phyloP scores from a whole-genome alignment of 257 asterid species.

The Linderniella brevidens region DNA sequence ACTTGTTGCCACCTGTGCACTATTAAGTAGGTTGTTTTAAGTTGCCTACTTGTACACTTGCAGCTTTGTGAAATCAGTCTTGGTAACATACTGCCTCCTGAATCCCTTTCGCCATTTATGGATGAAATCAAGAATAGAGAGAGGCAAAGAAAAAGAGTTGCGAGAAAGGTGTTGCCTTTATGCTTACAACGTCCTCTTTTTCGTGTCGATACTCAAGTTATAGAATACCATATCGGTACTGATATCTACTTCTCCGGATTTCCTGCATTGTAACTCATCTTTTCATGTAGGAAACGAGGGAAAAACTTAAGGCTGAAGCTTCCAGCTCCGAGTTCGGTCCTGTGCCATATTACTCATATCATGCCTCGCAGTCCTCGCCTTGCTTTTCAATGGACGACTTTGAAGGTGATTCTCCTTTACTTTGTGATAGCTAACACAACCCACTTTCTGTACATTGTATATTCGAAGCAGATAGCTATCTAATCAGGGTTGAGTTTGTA shows the following conservation, averaged over 20 bases:
- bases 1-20: too few relatives aligned
- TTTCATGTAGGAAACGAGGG: slow-evolving; percentile 45
- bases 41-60: slow-evolving; percentile 6
- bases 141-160: slow-evolving; percentile 62
- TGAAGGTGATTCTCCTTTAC: slow-evolving; percentile 40
- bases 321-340: slow-evolving; percentile 29
- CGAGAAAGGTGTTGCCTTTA: slow-evolving; percentile 50
- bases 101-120: slow-evolving; percentile 75
- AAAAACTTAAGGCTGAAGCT: slow-evolving; percentile 70
- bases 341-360: slow-evolving; percentile 27
- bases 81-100: slow-evolving; percentile 42
- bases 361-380: slow-evolving; percentile 31
- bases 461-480: slow-evolving; percentile 1
- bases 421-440: not conserved
- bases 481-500: not conserved
- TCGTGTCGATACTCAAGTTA: not conserved
- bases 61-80: slow-evolving; percentile 91
- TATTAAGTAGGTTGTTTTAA: too few relatives aligned
- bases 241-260: slow-evolving; percentile 1
- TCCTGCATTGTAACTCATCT: slow-evolving; percentile 11
- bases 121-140: slow-evolving; percentile 89
- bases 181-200: slow-evolving; percentile 3
- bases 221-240: not conserved
- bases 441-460: not conserved
- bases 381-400: slow-evolving; percentile 77